phyloP scores from a whole-genome alignment of 2,329 filamentous ascomycete genomes.

The Thermoascus crustaceus region DNA sequence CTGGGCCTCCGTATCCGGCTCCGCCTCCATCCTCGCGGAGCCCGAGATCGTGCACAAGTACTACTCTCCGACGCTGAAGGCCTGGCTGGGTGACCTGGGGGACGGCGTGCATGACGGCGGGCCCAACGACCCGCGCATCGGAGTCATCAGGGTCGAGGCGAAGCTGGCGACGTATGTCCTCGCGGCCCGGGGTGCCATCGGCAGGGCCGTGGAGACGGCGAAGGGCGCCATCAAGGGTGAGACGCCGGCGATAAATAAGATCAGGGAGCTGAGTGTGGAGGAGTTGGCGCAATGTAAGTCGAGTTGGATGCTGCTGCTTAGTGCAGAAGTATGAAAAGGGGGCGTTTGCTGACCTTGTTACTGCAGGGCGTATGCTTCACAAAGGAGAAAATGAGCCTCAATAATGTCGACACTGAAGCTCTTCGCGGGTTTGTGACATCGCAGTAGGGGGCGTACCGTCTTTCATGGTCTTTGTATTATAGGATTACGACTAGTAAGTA shows the following conservation, averaged over 20 bases:
- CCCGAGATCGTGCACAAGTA: slow-evolving; percentile 61
- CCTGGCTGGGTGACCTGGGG: slow-evolving; percentile 78
- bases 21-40: slow-evolving; percentile 61
- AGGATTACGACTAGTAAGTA: no score
- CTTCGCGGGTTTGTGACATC: slow-evolving; percentile 5
- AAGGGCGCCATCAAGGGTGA: slow-evolving; percentile 68
- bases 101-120: slow-evolving; percentile 78
- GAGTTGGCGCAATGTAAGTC: slow-evolving; percentile 57
- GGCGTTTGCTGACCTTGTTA: no score
- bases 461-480: no score
- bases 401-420: background rate
- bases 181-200: slow-evolving; percentile 53
- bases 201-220: slow-evolving; percentile 60
- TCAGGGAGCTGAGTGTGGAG: slow-evolving; percentile 61
- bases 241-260: slow-evolving; percentile 62
- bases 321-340: no score
- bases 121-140: slow-evolving; percentile 72
- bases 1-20: slow-evolving; percentile 81
- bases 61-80: slow-evolving; percentile 66
- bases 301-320: background rate
- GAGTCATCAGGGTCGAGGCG: slow-evolving; percentile 67
- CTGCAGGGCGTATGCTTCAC: no score
- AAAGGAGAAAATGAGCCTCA: no score
- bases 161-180: slow-evolving; percentile 65
- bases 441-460: slow-evolving; percentile 23